These are phyloP conservation scores for Phaeotremella fagi DNA, from an alignment of 768 basidiomycete genomes.

Conservation along the genomic window DNA sequence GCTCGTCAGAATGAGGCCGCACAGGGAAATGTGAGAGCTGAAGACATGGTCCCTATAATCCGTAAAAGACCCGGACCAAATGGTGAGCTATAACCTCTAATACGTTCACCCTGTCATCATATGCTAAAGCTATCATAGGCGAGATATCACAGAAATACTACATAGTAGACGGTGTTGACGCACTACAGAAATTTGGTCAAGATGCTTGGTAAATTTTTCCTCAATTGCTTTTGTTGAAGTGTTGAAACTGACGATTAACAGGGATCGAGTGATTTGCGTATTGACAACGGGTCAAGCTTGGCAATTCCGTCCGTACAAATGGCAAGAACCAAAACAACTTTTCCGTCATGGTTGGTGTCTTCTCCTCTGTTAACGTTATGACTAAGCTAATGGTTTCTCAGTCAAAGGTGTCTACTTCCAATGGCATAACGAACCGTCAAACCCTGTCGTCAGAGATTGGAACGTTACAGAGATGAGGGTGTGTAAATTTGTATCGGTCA, in stretches of 20 bases:
- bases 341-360: conserved; percentile 77
- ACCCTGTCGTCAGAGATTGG: conserved; percentile 88
- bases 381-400: conserved; percentile 45
- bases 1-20: conserved; percentile 32
- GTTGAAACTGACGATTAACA: conserved; percentile 16
- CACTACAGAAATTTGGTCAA: conserved; percentile 75
- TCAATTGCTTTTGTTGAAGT: neutral
- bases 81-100: conserved; percentile 47
- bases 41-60: conserved; percentile 35
- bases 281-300: conserved; percentile 98
- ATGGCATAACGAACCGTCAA: conserved; percentile 89
- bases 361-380: neutral
- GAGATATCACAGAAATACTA: conserved; percentile 60
- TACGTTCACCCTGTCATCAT: conserved; percentile 46
- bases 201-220: conserved; percentile 68
- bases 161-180: conserved; percentile 87
- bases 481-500: conserved; percentile 14
- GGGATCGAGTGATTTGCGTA: conserved; percentile 90
- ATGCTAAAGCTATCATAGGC: conserved; percentile 43
- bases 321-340: conserved; percentile 83
- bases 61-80: conserved; percentile 33
- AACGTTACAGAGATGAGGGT: conserved; percentile 94
- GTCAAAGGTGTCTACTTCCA: conserved; percentile 94
- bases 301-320: conserved; percentile 97
- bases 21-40: conserved; percentile 30